Evolutionary conservation across 371 early-diverging fungal species (phyloP).

Genomic region (Dinochytrium kinnereticum): DNA sequence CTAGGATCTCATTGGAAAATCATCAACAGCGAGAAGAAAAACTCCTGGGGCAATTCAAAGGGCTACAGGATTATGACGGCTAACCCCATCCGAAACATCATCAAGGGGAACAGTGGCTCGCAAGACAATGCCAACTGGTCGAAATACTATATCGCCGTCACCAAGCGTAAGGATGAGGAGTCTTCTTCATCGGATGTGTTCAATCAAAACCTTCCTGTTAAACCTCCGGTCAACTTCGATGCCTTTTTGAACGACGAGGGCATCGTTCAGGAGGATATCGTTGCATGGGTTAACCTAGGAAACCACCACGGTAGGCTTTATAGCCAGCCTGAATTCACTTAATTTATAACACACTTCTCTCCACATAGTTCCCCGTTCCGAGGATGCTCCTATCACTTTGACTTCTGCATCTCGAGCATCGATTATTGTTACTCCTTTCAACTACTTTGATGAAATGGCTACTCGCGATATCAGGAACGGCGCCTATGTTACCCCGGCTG

Average conservation of each 20-base stretch:
- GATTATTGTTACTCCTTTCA: slow-evolving; percentile 29
- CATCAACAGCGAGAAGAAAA: slow-evolving; percentile 20
- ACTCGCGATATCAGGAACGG: not conserved
- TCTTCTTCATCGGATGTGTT: slow-evolving; percentile 9
- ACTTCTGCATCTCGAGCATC: slow-evolving; percentile 16
- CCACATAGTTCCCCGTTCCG: slow-evolving; percentile 20
- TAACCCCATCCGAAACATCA: not conserved
- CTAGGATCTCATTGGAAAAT: not conserved
- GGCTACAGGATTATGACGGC: slow-evolving; percentile 24
- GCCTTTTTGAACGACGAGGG: slow-evolving; percentile 21
- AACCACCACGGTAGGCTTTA: slow-evolving; percentile 13
- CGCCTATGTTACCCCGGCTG: slow-evolving; percentile 8
- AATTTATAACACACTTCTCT: too few species aligned
- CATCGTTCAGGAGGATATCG: slow-evolving; percentile 21
- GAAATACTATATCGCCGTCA: slow-evolving; percentile 14
- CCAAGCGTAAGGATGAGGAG: slow-evolving; percentile 22
- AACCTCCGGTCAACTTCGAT: slow-evolving; percentile 23
- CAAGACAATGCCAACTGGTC: slow-evolving; percentile 25
- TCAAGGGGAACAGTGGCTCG: slow-evolving; percentile 1
- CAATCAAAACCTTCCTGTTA: slow-evolving; percentile 19
- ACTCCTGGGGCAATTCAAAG: slow-evolving; percentile 17
- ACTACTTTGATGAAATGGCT: slow-evolving; percentile 27
- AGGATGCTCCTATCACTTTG: slow-evolving; percentile 26
- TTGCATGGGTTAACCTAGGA: slow-evolving; percentile 28
- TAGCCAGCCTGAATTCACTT: not conserved